Evolutionary conservation across 306 rosid species (phyloP), one percentile per base, ranked within the genome.

Genomic region (Pterocarpus macrocarpus): DNA sequence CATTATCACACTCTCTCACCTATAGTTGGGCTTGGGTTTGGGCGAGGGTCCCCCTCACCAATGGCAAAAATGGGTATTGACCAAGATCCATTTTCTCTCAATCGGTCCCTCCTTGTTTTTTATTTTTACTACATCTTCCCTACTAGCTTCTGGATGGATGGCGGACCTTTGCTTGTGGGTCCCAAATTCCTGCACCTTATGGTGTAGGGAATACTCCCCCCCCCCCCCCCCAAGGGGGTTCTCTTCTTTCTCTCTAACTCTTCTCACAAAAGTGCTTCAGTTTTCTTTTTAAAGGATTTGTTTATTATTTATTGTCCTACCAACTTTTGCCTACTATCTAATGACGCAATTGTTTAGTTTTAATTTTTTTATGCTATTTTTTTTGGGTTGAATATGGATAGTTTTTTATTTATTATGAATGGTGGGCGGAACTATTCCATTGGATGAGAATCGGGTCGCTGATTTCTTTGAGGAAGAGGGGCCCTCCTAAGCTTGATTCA

Each of bases 351-450:
- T 14, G 67, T 38, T 47, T 55, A 11, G 3, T 33, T 43, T 16
- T 49, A 5, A 0, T 13, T 43, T 43, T 33, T 13, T 28, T 0
- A 5, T 57, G 2, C 5, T 3, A 3, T 12, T 15, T n/a, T 6
- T 35, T 49, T 38, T 65, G 4, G 8, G n/a, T 32, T 75, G 49
- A 49, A 36, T 4, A 34, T 16, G 1, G 69, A 33, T 45, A 5
- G n/a, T 63, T 13, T 56, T 79, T 70, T 62, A 50, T 64, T 81
- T 39, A 80, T 73, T 69, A 17, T 55, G 75, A 64, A 75, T 63
- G 71, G 78, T 80, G 87, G 82, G 34, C 44, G 28, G 71, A 64
- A 85, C 76, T 80, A 64, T 85, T 85, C 73, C 68, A 80, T 70
- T 80, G 85, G 88, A 85, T 70, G 34, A 80, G 82, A 76, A 76